Base-by-base conservation (phyloP, 768 basidiomycete species). In the Tulasnella sp. region DNA sequence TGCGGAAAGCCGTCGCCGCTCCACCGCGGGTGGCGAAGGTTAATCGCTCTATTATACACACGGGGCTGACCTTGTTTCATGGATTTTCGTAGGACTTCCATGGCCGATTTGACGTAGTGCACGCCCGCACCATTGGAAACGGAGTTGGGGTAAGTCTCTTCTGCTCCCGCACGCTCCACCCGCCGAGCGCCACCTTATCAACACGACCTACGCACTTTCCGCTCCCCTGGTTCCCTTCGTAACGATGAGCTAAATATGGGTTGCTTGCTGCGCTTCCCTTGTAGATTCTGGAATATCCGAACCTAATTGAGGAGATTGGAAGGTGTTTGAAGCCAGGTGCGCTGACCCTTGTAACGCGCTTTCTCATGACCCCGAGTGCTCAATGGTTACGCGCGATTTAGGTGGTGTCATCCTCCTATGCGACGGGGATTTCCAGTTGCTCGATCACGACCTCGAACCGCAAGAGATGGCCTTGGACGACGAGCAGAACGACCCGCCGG, bases 391-490 rank as follows among this genome's bases (percentile, higher is more conserved):
- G 34, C 71, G 0, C 71, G 19, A 36, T 18, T 42, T n/a, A 56
- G 75, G 75, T 21, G 75, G 75, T 19, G 42, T 76, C n/a, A 34
- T 34, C 19, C 75, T 76, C 75, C 21, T 76, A 6, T n/a, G 44
- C 18, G 75, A 76, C 34, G 75, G 75, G 31, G 75, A 76, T 58
- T 34, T 76, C 16, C 75, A 76, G 36, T 36, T 76, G 44, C 31
- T 76, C 42, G 52, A 76, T 27, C 31, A 76, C 27, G 21, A 76
- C 52, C 75, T 76, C 24, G 31, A 44, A 18, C 75, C 75, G 24
- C 75, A 76, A 44, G 75, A 76, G 7, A 76, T 76, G 31, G 42
- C n/a, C 24, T 52, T 76, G 52, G 75, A 76, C 39, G 75, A 76
- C 39, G 75, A 52, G 31, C 27, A 48, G 46, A 52, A 39, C 52